phyloP scores from a whole-genome alignment of 202 grass and related monocot species.

The Panicum virgatum region DNA sequence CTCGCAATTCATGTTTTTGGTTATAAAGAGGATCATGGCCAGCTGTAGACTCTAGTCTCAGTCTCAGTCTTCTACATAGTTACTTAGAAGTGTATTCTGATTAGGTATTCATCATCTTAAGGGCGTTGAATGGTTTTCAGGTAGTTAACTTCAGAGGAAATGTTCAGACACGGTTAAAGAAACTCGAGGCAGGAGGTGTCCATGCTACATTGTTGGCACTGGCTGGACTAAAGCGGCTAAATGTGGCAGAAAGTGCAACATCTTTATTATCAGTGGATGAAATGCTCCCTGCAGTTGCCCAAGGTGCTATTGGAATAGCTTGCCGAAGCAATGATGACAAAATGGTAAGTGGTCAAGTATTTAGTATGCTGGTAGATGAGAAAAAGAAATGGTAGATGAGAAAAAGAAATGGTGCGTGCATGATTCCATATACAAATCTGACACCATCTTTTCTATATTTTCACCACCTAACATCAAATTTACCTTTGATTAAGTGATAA shows the following conservation, averaged over 20 bases:
- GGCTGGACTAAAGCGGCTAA: conserved; percentile 87
- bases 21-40: neutral
- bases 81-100: conserved; percentile 2
- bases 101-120: conserved; percentile 36
- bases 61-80: conserved; percentile 3
- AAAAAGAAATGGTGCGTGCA: neutral
- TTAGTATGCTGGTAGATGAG: conserved; percentile 4
- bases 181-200: conserved; percentile 81
- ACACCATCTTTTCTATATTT: neutral
- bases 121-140: conserved; percentile 43
- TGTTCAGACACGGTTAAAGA: conserved; percentile 90
- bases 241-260: conserved; percentile 74
- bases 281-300: conserved; percentile 98
- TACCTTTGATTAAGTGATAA: conserved; percentile 6
- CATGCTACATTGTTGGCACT: conserved; percentile 89
- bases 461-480: neutral
- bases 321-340: conserved; percentile 91
- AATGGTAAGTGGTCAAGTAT: conserved; percentile 64
- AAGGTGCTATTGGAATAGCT: conserved; percentile 98
- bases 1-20: neutral
- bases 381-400: no score
- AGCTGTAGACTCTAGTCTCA: neutral
- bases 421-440: conserved; percentile 27
- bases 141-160: conserved; percentile 99
- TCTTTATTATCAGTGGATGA: conserved; percentile 78